These are phyloP conservation scores for Curvularia sp. DNA, from an alignment of 2,329 filamentous ascomycete species.

Conservation along the genomic window DNA sequence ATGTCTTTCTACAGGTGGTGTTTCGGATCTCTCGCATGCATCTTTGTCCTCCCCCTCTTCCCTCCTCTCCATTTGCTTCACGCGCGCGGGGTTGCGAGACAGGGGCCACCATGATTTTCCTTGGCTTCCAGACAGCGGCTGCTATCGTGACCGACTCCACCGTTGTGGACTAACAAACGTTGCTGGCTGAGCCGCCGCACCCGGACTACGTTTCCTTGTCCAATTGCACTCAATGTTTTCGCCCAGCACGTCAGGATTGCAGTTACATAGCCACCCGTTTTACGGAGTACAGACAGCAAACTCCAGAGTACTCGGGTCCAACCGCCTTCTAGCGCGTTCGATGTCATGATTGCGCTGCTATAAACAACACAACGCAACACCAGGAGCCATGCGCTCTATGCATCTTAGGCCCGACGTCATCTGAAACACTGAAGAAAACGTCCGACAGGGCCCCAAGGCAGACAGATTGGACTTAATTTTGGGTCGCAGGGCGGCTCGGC, in stretches of 20 bases:
- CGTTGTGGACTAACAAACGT: not conserved
- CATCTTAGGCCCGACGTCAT: not conserved
- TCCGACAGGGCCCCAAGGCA: not conserved
- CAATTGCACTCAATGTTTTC: not conserved
- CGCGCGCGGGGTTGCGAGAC: not conserved
- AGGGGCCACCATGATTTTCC: not conserved
- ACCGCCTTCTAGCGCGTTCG: not conserved
- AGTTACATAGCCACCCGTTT: not conserved
- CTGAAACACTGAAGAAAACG: not conserved
- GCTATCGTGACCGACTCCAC: not conserved
- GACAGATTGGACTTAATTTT: not conserved
- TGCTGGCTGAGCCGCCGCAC: constrained; percentile 1
- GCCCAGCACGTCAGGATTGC: not conserved
- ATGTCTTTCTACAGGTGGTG: not conserved
- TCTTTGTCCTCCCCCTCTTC: not conserved
- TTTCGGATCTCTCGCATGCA: not conserved
- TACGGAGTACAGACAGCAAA: not conserved
- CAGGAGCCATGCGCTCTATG: not conserved
- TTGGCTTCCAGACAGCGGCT: not conserved
- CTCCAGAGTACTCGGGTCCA: not conserved
- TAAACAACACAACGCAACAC: not conserved
- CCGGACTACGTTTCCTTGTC: not conserved
- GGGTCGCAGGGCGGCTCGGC: not conserved
- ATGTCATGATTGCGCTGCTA: not conserved
- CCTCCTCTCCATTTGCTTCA: not conserved